Base-by-base conservation (phyloP, 371 early-diverging fungal species). In the Synchytrium microbalum region DNA sequence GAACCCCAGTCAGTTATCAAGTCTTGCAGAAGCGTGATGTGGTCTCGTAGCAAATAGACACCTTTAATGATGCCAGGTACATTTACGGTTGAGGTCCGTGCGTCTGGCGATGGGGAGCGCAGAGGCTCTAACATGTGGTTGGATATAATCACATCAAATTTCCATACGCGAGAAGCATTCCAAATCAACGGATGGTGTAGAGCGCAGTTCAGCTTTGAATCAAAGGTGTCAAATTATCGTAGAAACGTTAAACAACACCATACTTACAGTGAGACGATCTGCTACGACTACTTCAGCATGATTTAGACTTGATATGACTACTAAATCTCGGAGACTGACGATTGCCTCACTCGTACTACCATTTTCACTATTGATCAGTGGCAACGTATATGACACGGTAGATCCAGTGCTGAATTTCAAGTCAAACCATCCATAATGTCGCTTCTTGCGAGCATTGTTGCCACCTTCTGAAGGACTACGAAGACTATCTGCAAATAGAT, bases 361-460 rank as follows among this genome's bases (percentile, higher is more conserved):
- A 38, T 38, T 38, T 19, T 38, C 46, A 38, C 10, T 10, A 5
- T 5, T 38, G 19, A 38, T 10, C 19, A 38, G 46, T 10, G 46
- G 46, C 46, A 38, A 10, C 19, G 46, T 38, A 38, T 38, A 38
- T 38, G 46, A 38, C 19, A 38, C 19, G 5, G 19, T 38, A 38
- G 46, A 38, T 5, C 56, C 56, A 5, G 26, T 29, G 29, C 13
- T 26, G 1, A 84, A 81, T 65, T 85, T 85, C 2, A 90, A 57
- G 65, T 90, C 88, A 0, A 92, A 64, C 92, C 92, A 92, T 0
- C 88, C 92, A 72, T 84, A 87, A 1, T 87, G 88, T 24, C 91
- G 74, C 31, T 58, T 31, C 1, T 58, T 56, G 5, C 56, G 29
- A 8, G 56, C 56, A 24, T 24, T 56, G 13, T 8, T 8, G 14